Percentiles rank a stretch among this genome's conserved stretches.
phyloP scores from a whole-genome alignment of 208 protist genomes.

The Acanthamoeba lenticulata region DNA sequence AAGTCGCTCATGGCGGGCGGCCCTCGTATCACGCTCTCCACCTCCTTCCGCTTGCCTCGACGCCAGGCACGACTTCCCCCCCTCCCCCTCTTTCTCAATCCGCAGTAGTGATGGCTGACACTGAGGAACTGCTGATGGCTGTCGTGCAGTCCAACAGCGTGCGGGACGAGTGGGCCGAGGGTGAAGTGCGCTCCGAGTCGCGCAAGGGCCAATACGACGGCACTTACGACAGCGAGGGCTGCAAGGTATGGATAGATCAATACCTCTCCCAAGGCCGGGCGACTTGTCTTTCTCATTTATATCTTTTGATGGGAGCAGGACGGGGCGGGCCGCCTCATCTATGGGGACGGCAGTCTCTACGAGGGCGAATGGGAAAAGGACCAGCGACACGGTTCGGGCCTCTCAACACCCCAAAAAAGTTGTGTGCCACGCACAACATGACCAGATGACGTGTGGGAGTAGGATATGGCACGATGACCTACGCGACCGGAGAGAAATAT shows the following conservation, averaged over 20 bases:
- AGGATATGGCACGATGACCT: constrained; percentile 33
- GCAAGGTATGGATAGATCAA: not conserved
- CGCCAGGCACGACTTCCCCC: not conserved
- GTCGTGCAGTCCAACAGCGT: not conserved
- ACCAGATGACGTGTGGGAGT: not conserved
- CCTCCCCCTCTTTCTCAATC: not conserved
- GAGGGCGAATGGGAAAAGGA: constrained; percentile 57
- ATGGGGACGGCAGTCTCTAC: constrained; percentile 10
- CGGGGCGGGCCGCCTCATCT: not conserved
- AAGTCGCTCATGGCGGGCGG: constrained; percentile 8
- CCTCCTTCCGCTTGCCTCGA: constrained; percentile 24
- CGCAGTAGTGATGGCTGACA: not conserved
- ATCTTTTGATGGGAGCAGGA: not conserved
- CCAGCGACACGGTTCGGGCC: constrained; percentile 7
- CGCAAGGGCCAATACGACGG: constrained; percentile 22
- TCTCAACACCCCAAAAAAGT: not conserved
- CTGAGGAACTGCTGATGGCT: not conserved
- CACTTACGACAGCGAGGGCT: constrained; percentile 26
- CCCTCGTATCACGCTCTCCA: not conserved
- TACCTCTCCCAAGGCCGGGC: not conserved
- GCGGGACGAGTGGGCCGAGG: constrained; percentile 23
- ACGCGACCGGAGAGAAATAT: constrained; percentile 54
- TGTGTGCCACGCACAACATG: not conserved
- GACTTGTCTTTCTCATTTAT: not conserved
- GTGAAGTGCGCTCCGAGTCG: not conserved